Evolutionary conservation across 2,329 filamentous ascomycete species (phyloP).

Genomic region (Neospermospora avenae): DNA sequence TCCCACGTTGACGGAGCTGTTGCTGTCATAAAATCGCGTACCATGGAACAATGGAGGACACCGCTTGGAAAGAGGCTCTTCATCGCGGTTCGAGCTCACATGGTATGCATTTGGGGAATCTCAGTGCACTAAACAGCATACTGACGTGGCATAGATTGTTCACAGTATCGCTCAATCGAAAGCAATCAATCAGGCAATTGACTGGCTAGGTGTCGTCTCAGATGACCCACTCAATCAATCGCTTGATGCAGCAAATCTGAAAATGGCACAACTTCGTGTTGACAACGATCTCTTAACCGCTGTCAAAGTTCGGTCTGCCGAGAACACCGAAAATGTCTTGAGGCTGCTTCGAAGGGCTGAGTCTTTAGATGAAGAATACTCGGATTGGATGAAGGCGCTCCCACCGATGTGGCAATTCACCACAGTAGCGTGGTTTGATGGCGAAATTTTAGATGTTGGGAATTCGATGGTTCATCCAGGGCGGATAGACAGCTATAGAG

Average conservation of each 20-base stretch:
- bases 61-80: constrained; percentile 53
- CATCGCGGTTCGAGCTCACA: constrained; percentile 56
- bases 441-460: constrained; percentile 47
- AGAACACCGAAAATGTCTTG: constrained; percentile 48
- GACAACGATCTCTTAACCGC: constrained; percentile 50
- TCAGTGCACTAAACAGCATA: background rate
- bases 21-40: constrained; percentile 53
- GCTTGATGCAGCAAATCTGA: constrained; percentile 45
- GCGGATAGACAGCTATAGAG: constrained; percentile 54
- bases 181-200: constrained; percentile 47
- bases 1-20: constrained; percentile 59
- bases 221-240: constrained; percentile 49
- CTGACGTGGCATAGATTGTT: constrained; percentile 43
- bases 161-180: constrained; percentile 52
- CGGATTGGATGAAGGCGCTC: constrained; percentile 48
- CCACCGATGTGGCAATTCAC: constrained; percentile 48
- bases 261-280: constrained; percentile 50
- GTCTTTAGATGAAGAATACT: constrained; percentile 48
- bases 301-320: constrained; percentile 42
- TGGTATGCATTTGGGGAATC: constrained; percentile 39
- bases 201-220: constrained; percentile 53
- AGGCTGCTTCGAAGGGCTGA: constrained; percentile 50
- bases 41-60: constrained; percentile 49
- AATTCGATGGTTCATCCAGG: constrained; percentile 55
- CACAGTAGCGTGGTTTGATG: constrained; percentile 54